A percentile compares a stretch with the other conserved stretches of the same genome.
These are phyloP conservation scores for Davidsoniella virescens DNA, from an alignment of 2,329 filamentous ascomycete genomes.

Conservation along the genomic window DNA sequence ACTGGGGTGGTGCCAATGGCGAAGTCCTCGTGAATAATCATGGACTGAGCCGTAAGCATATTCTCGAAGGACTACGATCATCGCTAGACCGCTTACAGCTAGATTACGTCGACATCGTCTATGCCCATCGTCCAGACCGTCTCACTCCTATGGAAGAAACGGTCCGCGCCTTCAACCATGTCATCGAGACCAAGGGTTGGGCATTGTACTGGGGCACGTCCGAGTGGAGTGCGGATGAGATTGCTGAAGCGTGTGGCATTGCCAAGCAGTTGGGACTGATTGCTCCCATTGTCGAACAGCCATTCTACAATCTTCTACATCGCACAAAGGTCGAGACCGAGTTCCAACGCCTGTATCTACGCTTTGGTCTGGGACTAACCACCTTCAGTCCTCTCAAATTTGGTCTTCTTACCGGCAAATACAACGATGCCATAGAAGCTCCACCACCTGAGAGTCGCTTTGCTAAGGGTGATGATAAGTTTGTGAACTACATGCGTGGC, in stretches of 20 bases:
- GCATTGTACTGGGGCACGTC: slow-evolving; percentile 59
- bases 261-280: slow-evolving; percentile 45
- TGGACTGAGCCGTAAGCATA: slow-evolving; percentile 52
- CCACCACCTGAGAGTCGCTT: slow-evolving; percentile 40
- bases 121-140: slow-evolving; percentile 51
- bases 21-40: slow-evolving; percentile 49
- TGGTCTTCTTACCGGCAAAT: slow-evolving; percentile 49
- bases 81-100: slow-evolving; percentile 41
- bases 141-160: slow-evolving; percentile 55
- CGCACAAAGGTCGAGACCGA: slow-evolving; percentile 48
- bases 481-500: slow-evolving; percentile 35
- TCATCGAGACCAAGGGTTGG: slow-evolving; percentile 32
- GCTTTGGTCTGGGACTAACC: slow-evolving; percentile 43
- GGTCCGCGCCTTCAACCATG: slow-evolving; percentile 52
- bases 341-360: slow-evolving; percentile 42
- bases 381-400: slow-evolving; percentile 41
- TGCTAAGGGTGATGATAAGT: slow-evolving; percentile 39
- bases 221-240: slow-evolving; percentile 54
- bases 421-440: slow-evolving; percentile 37
- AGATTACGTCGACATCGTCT: slow-evolving; percentile 51
- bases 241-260: slow-evolving; percentile 34
- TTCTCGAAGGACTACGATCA: slow-evolving; percentile 47
- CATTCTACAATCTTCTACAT: slow-evolving; percentile 47
- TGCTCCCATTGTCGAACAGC: slow-evolving; percentile 49
- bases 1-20: slow-evolving; percentile 46